Conservation (phyloP, 768 basidiomycete genomes). For the Suillus americanus region DNA sequence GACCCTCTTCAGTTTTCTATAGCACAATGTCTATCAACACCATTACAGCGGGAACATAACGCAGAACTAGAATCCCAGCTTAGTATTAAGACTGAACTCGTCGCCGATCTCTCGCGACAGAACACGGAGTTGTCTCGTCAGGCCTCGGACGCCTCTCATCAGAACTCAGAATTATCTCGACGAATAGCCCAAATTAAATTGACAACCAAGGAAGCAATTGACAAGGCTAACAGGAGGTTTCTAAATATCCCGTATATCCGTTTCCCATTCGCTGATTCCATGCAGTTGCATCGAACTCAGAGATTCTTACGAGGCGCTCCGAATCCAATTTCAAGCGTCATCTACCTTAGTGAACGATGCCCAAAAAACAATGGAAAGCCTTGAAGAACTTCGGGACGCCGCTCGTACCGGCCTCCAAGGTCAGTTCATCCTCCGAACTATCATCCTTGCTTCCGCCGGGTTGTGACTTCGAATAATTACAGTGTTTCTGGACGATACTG, state of each 20-base stretch:
- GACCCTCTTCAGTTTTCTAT: neutral
- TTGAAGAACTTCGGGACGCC: slow-evolving; percentile 22
- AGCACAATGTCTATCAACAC: neutral
- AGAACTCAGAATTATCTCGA: slow-evolving; percentile 4
- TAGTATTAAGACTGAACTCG: slow-evolving; percentile 16
- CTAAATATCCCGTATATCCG: neutral
- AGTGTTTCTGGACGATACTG: slow-evolving; percentile 26
- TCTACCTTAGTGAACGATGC: slow-evolving; percentile 23
- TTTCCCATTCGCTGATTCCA: neutral
- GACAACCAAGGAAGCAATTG: slow-evolving; percentile 16
- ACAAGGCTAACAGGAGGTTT: slow-evolving; percentile 21
- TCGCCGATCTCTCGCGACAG: slow-evolving; percentile 11
- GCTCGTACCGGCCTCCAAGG: slow-evolving; percentile 25
- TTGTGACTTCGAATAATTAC: slow-evolving; percentile 25
- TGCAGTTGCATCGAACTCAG: slow-evolving; percentile 31
- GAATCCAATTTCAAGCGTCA: slow-evolving; percentile 22
- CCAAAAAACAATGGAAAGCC: slow-evolving; percentile 24
- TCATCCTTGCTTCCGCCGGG: neutral
- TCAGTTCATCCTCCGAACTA: slow-evolving; percentile 11
- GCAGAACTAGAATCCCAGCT: slow-evolving; percentile 21
- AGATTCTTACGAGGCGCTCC: slow-evolving; percentile 28
- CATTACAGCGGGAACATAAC: slow-evolving; percentile 20
- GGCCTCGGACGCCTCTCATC: neutral
- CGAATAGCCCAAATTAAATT: neutral
- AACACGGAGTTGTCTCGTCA: slow-evolving; percentile 11